phyloP scores from a whole-genome alignment of 257 asterid species.

The Lithospermum erythrorhizon region DNA sequence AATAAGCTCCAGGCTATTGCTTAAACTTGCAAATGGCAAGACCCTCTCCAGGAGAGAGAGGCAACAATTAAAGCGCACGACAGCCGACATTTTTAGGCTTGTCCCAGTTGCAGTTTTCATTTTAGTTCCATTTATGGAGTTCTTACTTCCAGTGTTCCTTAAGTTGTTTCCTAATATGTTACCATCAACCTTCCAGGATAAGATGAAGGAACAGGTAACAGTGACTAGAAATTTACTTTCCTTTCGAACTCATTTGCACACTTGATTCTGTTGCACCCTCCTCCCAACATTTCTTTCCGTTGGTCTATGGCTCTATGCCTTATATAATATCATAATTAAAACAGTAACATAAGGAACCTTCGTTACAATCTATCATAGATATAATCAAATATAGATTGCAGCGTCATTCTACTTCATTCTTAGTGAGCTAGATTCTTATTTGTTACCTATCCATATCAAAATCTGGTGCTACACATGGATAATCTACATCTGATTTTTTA shows the following conservation, averaged over 20 bases:
- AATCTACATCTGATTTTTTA: not conserved
- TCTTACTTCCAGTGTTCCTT: conserved; percentile 73
- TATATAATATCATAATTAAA: no score
- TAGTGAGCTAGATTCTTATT: no score
- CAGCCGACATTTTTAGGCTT: conserved; percentile 94
- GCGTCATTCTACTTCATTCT: no score
- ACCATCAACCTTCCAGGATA: conserved; percentile 93
- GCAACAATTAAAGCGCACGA: conserved; percentile 87
- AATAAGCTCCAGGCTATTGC: conserved; percentile 64
- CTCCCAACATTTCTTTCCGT: not conserved
- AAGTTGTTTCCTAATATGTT: conserved; percentile 91
- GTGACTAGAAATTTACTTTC: not conserved
- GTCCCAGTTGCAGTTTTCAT: conserved; percentile 89
- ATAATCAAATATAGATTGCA: no score
- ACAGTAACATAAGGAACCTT: no score
- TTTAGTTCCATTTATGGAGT: conserved; percentile 87
- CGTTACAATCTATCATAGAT: no score
- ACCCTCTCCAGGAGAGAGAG: conserved; percentile 89
- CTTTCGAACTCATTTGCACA: not conserved
- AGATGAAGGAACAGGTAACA: conserved; percentile 85
- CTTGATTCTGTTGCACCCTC: not conserved
- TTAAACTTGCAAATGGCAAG: conserved; percentile 77
- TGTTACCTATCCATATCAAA: no score
- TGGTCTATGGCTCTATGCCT: not conserved
- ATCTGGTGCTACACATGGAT: not conserved